These are phyloP conservation scores for Chamaenerion angustifolium DNA, from an alignment of 345 rosid species.

Conservation along the genomic window DNA sequence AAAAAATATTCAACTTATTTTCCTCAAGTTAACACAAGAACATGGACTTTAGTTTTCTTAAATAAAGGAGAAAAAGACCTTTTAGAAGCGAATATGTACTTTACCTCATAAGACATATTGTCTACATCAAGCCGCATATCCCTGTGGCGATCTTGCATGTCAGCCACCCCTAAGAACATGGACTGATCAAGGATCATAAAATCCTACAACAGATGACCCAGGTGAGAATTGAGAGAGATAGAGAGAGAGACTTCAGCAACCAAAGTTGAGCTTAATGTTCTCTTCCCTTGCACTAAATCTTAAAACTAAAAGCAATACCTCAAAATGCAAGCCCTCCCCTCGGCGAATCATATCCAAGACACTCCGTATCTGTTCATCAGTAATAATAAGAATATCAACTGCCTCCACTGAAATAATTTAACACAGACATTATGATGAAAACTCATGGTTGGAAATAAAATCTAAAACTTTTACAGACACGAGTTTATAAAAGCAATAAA, in stretches of 20 bases:
- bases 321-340: slow-evolving; percentile 62
- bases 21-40: no score
- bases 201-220: slow-evolving; percentile 30
- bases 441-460: background rate
- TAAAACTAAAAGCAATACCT: slow-evolving; percentile 25
- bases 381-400: background rate
- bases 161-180: slow-evolving; percentile 43
- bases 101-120: slow-evolving; percentile 94
- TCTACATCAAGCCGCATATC: slow-evolving; percentile 97
- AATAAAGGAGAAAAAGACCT: no score
- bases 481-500: no score
- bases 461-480: background rate
- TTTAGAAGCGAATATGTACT: no score
- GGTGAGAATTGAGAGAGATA: background rate
- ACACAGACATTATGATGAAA: slow-evolving; percentile 11
- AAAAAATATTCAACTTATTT: no score
- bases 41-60: no score
- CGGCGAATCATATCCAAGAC: slow-evolving; percentile 77
- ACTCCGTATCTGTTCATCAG: slow-evolving; percentile 41
- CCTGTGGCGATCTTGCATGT: slow-evolving; percentile 65
- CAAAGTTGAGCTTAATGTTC: background rate
- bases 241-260: background rate
- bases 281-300: background rate
- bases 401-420: slow-evolving; percentile 3
- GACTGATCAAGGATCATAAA: slow-evolving; percentile 75